Evolutionary conservation across 78 protist genomes (phyloP), one percentile per base, ranked within the genome.

Genomic region (Dictyostelium firmibasis): DNA sequence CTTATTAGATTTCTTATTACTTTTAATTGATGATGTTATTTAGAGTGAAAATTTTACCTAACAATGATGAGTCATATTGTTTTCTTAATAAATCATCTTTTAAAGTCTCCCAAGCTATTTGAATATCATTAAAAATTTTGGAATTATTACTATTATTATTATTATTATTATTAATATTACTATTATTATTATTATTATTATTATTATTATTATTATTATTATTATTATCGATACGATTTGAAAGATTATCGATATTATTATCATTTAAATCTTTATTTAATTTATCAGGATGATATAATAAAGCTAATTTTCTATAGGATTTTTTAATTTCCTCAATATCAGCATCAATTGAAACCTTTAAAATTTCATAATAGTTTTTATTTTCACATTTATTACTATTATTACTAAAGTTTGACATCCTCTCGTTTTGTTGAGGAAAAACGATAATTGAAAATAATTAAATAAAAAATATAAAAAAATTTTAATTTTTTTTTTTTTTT

Each of bases 211-310:
- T 10, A 29, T 9, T 25, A 2, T 31, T 70, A 25, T 11, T 11
- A 70, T 25, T 70, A 60, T 60, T 23, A 23, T 1, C 27, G 4
- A 23, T 9, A 60, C 6, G 23, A 60, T 16, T 23, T 60, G 70
- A 60, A 33, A 31, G 62, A 25, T 20, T 29, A 20, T 57, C 67
- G 10, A 47, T 47, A 47, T 47, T 47, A 11, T 47, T 16, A 11
- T 47, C 57, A 47, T 47, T 47, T 11, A 9, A 2, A 10, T 77
- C 38, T 11, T 13, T 36, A 16, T 36, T 83, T 11, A 60, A 62
- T 70, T 88, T 88, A 67, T 88, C 93, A 2, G 93, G 93, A 79
- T 88, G 93, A 79, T 88, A 81, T 31, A 67, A 38, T 29, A 88
- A 47, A 13, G 81, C 86, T 25, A 60, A 74, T 25, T 72, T 11